Evolutionary conservation across 805 yeast species (phyloP).

Genomic region (Saccharomycopsis lassenensis): DNA sequence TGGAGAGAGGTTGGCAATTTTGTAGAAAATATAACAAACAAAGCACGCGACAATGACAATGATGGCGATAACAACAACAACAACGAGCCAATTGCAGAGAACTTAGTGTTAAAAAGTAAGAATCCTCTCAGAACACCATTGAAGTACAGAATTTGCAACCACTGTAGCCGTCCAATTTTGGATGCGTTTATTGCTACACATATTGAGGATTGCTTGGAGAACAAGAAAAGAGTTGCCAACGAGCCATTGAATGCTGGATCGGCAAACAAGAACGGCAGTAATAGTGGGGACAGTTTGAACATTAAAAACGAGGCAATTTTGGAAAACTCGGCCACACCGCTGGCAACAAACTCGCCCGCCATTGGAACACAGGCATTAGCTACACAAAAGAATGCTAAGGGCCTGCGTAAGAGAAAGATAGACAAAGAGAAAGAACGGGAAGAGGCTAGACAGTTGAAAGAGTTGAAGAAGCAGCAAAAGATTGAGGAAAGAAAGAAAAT

Average conservation of each 20-base stretch:
- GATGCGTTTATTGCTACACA: conserved; percentile 29
- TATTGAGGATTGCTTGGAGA: conserved; percentile 28
- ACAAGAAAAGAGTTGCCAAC: conserved; percentile 22
- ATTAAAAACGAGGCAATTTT: conserved; percentile 1
- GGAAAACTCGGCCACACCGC: conserved; percentile 3
- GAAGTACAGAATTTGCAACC: conserved; percentile 36
- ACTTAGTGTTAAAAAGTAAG: conserved; percentile 15
- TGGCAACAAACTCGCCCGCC: conserved; percentile 2
- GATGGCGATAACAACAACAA: not conserved
- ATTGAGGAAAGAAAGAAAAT: conserved; percentile 14
- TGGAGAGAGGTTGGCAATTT: conserved; percentile 27
- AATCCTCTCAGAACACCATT: conserved; percentile 31
- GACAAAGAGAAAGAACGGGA: conserved; percentile 17
- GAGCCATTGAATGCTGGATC: conserved; percentile 1
- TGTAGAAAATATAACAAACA: conserved; percentile 20
- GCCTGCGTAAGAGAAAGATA: conserved; percentile 14
- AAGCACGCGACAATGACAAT: not conserved
- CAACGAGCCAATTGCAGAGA: conserved; percentile 4
- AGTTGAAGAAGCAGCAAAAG: conserved; percentile 15
- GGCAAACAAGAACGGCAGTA: conserved; percentile 1
- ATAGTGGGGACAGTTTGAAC: no score
- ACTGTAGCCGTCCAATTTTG: conserved; percentile 36
- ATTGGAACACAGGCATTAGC: not conserved
- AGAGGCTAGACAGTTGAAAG: conserved; percentile 16
- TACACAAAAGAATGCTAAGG: conserved; percentile 4